Evolutionary conservation across 805 yeast genomes (phyloP).

Genomic region (Teunomyces stri): DNA sequence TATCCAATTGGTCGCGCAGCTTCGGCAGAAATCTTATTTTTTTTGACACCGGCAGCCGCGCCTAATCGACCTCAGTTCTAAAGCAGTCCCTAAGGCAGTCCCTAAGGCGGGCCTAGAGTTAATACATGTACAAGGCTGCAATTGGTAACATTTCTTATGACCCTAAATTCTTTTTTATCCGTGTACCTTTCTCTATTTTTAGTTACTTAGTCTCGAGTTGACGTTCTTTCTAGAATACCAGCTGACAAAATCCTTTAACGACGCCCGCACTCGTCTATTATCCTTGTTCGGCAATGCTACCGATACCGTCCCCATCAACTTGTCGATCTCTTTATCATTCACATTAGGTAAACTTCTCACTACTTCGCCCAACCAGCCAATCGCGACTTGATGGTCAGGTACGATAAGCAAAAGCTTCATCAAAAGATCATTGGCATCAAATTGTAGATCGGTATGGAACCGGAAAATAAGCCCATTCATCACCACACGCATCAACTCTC

Average conservation of each 20-base stretch:
- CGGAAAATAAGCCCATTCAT: conserved; percentile 67
- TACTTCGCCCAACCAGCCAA: conserved; percentile 62
- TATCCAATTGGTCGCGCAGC: not conserved
- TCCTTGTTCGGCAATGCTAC: conserved; percentile 66
- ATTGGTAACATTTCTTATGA: too few relatives aligned
- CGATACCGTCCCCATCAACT: conserved; percentile 56
- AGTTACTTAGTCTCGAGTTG: conserved; percentile 26
- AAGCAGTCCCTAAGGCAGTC: too few relatives aligned
- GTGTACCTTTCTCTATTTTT: conserved; percentile 2
- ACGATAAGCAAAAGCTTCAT: conserved; percentile 57
- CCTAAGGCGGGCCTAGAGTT: too few relatives aligned
- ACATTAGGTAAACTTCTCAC: conserved; percentile 62
- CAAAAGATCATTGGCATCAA: conserved; percentile 74
- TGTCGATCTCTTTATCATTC: conserved; percentile 63
- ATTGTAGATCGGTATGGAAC: conserved; percentile 66
- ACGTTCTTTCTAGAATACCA: conserved; percentile 84
- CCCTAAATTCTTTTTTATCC: too few relatives aligned
- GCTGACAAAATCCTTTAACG: conserved; percentile 71
- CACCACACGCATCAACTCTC: conserved; percentile 49
- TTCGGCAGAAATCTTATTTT: too few relatives aligned
- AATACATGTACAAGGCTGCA: too few relatives aligned
- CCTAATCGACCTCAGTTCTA: too few relatives aligned
- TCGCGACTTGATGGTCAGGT: conserved; percentile 41
- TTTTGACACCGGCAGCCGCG: too few relatives aligned
- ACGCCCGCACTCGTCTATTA: conserved; percentile 66